These are phyloP conservation scores for Monilinia aucupariae DNA, from an alignment of 2,329 filamentous ascomycete genomes.

Conservation along the genomic window DNA sequence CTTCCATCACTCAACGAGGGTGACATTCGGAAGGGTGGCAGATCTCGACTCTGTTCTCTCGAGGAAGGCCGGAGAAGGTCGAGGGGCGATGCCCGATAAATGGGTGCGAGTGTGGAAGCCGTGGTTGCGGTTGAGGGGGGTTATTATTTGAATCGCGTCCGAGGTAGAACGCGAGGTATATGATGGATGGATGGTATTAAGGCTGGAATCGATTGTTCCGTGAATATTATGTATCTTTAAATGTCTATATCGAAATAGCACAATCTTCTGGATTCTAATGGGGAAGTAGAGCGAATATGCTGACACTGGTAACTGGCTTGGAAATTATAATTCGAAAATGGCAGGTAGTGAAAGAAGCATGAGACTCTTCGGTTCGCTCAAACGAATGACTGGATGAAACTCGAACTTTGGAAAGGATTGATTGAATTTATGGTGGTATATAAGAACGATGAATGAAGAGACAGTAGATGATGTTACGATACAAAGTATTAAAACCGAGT, in stretches of 20 bases:
- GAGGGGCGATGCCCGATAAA: conserved; percentile 53
- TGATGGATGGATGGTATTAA: conserved; percentile 13
- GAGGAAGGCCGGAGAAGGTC: conserved; percentile 45
- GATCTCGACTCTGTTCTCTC: conserved; percentile 43
- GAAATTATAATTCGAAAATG: conserved; percentile 10
- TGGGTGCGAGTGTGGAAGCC: conserved; percentile 54
- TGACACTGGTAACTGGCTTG: conserved; percentile 5
- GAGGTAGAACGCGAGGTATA: conserved; percentile 28
- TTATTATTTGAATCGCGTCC: conserved; percentile 29
- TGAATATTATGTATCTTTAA: conserved; percentile 21
- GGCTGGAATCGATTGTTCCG: conserved; percentile 1
- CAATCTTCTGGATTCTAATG: conserved; percentile 21
- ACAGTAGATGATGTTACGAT: conserved; percentile 14
- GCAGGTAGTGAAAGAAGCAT: conserved; percentile 13
- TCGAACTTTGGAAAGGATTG: conserved; percentile 17
- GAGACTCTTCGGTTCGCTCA: conserved; percentile 20
- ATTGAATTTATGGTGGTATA: conserved; percentile 23
- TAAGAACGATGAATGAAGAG: conserved; percentile 26
- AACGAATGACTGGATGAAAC: conserved; percentile 32
- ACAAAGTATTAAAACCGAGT: conserved; percentile 4
- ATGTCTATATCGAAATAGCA: conserved; percentile 23
- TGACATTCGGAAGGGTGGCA: conserved; percentile 43
- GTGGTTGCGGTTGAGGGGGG: conserved; percentile 39
- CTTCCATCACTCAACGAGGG: conserved; percentile 42
- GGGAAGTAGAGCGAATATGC: conserved; percentile 10